Evolutionary conservation across 345 rosid genomes (phyloP).

Genomic region (Cardamine resedifolia): DNA sequence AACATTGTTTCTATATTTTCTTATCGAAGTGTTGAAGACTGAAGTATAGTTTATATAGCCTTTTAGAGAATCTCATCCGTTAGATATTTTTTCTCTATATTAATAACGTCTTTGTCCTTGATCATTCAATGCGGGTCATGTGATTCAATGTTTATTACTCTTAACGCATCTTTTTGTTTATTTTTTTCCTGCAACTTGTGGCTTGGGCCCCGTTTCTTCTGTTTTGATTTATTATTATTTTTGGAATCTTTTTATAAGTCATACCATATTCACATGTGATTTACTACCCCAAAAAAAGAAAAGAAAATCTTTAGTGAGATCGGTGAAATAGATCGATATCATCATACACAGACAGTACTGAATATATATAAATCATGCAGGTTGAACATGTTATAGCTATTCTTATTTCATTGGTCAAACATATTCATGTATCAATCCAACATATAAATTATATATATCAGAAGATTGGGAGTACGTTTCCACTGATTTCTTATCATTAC

Average conservation of each 20-base stretch:
- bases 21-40: background rate
- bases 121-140: conserved; percentile 32
- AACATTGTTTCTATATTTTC: background rate
- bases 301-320: background rate
- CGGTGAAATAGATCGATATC: conserved; percentile 7
- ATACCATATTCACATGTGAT: conserved; percentile 15
- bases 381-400: background rate
- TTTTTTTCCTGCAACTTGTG: conserved; percentile 23
- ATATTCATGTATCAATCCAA: background rate
- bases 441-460: conserved; percentile 11
- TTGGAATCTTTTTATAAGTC: conserved; percentile 24
- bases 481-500: conserved; percentile 13
- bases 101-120: conserved; percentile 12
- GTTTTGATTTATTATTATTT: conserved; percentile 1
- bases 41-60: background rate
- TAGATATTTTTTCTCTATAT: background rate
- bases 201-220: conserved; percentile 28
- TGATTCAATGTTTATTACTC: conserved; percentile 22
- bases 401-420: background rate
- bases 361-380: background rate
- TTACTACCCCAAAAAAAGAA: background rate
- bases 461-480: background rate
- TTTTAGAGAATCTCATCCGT: conserved; percentile 21
- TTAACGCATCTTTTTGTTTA: conserved; percentile 12
- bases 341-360: background rate